These are phyloP conservation scores for Didymella sp. DNA, from an alignment of 2,329 filamentous ascomycete genomes.

Conservation along the genomic window DNA sequence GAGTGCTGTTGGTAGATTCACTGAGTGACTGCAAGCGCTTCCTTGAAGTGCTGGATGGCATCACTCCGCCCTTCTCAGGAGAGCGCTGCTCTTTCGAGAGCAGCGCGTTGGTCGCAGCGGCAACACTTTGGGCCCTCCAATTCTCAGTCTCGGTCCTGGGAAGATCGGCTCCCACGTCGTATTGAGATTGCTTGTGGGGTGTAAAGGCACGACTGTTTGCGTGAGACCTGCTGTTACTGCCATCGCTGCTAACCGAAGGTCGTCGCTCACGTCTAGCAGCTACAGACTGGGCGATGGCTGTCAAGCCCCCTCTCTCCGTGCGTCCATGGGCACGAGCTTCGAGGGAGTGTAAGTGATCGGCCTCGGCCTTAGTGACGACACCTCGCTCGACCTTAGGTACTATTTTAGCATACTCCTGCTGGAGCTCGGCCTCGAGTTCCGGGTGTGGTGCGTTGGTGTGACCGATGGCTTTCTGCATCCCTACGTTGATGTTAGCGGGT, in stretches of 20 bases:
- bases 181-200: constrained; percentile 38
- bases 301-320: constrained; percentile 47
- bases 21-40: constrained; percentile 25
- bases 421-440: constrained; percentile 40
- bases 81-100: constrained; percentile 43
- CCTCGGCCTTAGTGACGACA: constrained; percentile 50
- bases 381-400: constrained; percentile 43
- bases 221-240: constrained; percentile 15
- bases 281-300: constrained; percentile 51
- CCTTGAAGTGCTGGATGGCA: constrained; percentile 16
- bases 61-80: constrained; percentile 24
- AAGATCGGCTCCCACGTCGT: constrained; percentile 43
- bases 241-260: constrained; percentile 25
- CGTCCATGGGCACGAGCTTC: constrained; percentile 49
- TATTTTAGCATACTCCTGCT: constrained; percentile 42
- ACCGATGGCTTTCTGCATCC: constrained; percentile 42
- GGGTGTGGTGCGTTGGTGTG: constrained; percentile 36
- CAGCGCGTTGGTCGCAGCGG: constrained; percentile 40
- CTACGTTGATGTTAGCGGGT: constrained; percentile 26
- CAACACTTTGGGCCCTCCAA: constrained; percentile 44
- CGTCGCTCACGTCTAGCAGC: constrained; percentile 41
- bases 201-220: constrained; percentile 23
- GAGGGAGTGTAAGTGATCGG: constrained; percentile 51
- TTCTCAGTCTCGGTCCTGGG: constrained; percentile 38
- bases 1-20: constrained; percentile 21